Evolutionary conservation across 1,284 basidiomycete species (phyloP), one percentile per base, ranked within the genome.

Genomic region (Leucoagaricus sp.): DNA sequence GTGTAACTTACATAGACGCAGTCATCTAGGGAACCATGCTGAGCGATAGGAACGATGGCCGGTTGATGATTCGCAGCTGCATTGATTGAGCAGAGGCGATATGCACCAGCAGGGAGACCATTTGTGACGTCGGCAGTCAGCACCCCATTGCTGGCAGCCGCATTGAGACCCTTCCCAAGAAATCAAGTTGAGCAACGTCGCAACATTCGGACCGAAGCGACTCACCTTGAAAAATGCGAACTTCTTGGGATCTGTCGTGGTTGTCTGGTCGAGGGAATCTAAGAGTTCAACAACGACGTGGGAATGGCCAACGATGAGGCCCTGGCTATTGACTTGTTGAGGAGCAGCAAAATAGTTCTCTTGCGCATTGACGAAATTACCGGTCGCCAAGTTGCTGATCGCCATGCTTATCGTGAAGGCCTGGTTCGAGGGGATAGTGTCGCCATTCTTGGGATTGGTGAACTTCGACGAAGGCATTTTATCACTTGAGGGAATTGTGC

Each of bases 141-240:
- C 4, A 82, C 65, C 33, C 84, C 83, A 42, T 77, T 77, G 49
- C 63, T 62, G 17, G 80, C 84, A 12, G 73, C 67, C 33, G 67
- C 74, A 66, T 85, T 81, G 53, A 85, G 64, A 59, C 84, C 82
- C 76, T 74, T 33, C 6, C 51, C 29, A 29, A 45, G 26, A 19
- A 2, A 15, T 38, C 25, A 47, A 44, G 4, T 31, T 46, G 48
- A 25, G 1, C 19, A n/a, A n/a, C n/a, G n/a, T 8, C 55, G 28
- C 36, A 51, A 1, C 49, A 36, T 23, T 12, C 13, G 8, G 8
- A 41, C 31, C 31, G 4, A 12, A 15, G 41, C 19, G n/a, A 48
- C 58, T 40, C 57, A 72, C 73, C 66, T 88, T 86, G 84, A 91
- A 90, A 73, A 90, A 88, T 9, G 76, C 80, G 65, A 86, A 86